Evolutionary conservation across 352 stramenopile species (phyloP).

Genomic region (Phytophthora sojae): DNA sequence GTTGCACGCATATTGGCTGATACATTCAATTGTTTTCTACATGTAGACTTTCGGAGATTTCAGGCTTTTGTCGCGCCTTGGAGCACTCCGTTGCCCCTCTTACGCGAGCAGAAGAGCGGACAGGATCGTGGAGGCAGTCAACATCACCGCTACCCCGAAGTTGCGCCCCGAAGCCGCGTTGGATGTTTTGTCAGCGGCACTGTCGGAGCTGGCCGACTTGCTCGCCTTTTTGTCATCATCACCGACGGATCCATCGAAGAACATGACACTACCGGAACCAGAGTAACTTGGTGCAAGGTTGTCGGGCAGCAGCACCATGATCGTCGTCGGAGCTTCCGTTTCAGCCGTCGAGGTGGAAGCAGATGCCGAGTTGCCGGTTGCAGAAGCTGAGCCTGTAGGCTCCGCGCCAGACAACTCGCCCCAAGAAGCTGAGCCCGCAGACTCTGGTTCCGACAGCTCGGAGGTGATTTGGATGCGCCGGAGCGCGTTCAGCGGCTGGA

Average conservation of each 20-base stretch:
- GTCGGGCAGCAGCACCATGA: slow-evolving; percentile 65
- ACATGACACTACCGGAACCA: slow-evolving; percentile 56
- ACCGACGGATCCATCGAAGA: slow-evolving; percentile 37
- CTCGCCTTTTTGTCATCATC: slow-evolving; percentile 26
- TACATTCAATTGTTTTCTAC: not conserved
- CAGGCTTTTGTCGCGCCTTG: not conserved
- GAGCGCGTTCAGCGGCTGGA: slow-evolving; percentile 20
- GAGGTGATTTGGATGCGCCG: slow-evolving; percentile 36
- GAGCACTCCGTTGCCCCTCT: slow-evolving; percentile 4
- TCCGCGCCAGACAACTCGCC: too few species aligned
- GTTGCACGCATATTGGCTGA: not conserved
- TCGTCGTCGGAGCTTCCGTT: slow-evolving; percentile 52
- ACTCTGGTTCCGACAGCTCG: too few species aligned
- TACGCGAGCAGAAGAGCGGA: slow-evolving; percentile 28
- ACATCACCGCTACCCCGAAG: slow-evolving; percentile 17
- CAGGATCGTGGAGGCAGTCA: slow-evolving; percentile 31
- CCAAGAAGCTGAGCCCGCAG: too few species aligned
- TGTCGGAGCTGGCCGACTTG: slow-evolving; percentile 24
- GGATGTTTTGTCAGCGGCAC: slow-evolving; percentile 23
- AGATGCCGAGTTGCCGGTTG: slow-evolving; percentile 17
- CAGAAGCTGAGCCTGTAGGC: slow-evolving; percentile 8
- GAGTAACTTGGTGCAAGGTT: slow-evolving; percentile 53
- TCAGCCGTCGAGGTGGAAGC: slow-evolving; percentile 26
- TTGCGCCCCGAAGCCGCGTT: slow-evolving; percentile 12
- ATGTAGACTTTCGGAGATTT: not conserved